phyloP scores from a whole-genome alignment of 768 basidiomycete species.

The Boletellus ananiceps region DNA sequence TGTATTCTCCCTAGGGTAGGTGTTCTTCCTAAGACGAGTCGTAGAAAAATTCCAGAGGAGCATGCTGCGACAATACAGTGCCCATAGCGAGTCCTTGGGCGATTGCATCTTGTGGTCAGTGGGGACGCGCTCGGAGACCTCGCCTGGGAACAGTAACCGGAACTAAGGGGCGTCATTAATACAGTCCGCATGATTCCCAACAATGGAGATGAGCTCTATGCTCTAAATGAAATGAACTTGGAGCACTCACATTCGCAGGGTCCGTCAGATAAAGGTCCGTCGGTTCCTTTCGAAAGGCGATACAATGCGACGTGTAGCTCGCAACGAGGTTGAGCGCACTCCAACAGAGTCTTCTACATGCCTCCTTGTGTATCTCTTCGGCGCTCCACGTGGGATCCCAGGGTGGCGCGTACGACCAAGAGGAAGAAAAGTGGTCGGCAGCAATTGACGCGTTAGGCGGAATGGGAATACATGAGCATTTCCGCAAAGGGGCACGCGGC shows the following conservation, averaged over 20 bases:
- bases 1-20: constrained; percentile 45
- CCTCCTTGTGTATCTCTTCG: constrained; percentile 58
- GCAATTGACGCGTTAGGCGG: constrained; percentile 31
- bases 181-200: constrained; percentile 5
- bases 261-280: constrained; percentile 58
- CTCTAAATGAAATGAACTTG: constrained; percentile 1
- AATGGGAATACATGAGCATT: constrained; percentile 47
- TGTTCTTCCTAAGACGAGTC: constrained; percentile 44
- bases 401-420: constrained; percentile 49
- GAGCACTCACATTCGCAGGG: constrained; percentile 54
- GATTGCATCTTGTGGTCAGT: constrained; percentile 43
- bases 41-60: constrained; percentile 71
- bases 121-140: constrained; percentile 51
- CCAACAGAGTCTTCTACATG: constrained; percentile 76
- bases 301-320: constrained; percentile 63
- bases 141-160: constrained; percentile 69
- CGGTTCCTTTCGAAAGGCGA: constrained; percentile 56
- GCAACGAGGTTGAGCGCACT: constrained; percentile 64
- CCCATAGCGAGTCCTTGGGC: constrained; percentile 78
- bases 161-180: constrained; percentile 16
- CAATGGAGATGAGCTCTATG: constrained; percentile 8
- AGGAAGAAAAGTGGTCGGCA: constrained; percentile 34
- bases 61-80: constrained; percentile 77
- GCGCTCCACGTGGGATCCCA: constrained; percentile 61
- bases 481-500: constrained; percentile 27